Conservation (phyloP, 805 yeast genomes). For the Kodamaea leandrae region DNA sequence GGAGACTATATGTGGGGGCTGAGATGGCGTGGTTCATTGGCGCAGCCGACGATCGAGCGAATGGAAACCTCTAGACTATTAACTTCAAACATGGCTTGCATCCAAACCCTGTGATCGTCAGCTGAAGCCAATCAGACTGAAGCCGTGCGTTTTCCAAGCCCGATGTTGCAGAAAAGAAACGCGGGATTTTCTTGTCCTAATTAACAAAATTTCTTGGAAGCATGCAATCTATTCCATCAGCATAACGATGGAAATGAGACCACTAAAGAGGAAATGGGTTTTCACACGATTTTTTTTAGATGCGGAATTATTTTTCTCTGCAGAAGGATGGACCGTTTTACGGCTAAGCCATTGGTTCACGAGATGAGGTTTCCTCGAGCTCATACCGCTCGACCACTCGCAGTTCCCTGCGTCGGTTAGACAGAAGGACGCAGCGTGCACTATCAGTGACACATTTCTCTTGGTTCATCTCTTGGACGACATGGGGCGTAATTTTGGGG, state of each 20-base stretch:
- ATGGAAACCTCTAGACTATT: no score
- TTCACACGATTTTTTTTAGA: neutral
- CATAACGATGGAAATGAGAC: neutral
- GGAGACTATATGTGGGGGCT: no score
- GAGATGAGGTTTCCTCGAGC: neutral
- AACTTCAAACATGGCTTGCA: no score
- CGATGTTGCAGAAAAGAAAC: no score
- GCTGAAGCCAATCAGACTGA: no score
- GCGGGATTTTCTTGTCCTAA: neutral
- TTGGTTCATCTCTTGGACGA: neutral
- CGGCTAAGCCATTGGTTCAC: neutral
- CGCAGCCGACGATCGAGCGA: no score
- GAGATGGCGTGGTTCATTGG: no score
- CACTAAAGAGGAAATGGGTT: neutral
- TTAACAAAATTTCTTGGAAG: neutral
- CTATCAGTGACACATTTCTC: neutral
- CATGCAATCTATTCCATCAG: neutral
- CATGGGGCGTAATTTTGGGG: neutral
- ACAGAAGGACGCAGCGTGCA: neutral
- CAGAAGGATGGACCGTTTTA: no score
- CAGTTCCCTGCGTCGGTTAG: neutral
- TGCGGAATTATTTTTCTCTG: neutral
- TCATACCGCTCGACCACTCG: no score
- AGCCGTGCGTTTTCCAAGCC: no score
- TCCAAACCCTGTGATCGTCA: no score